These are phyloP conservation scores for Trichomonascaceae sp. DNA, from an alignment of 1,139 yeast species.

Conservation along the genomic window DNA sequence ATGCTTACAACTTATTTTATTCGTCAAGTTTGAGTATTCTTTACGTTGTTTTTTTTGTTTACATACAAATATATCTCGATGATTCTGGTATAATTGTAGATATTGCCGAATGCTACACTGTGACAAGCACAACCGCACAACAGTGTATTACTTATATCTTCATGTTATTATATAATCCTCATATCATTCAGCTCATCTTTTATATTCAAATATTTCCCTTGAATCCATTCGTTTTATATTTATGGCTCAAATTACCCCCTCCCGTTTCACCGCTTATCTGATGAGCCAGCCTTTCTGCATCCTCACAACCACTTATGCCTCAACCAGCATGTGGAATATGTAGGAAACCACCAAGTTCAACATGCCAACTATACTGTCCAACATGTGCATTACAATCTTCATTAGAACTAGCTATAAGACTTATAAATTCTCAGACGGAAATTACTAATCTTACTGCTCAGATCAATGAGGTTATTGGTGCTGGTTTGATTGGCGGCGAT, in stretches of 20 bases:
- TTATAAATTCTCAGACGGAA: constrained; percentile 26
- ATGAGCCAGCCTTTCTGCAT: not conserved
- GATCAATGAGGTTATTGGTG: constrained; percentile 17
- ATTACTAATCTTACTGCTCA: constrained; percentile 20
- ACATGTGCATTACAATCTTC: constrained; percentile 26
- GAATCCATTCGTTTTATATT: no score
- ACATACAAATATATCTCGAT: not conserved
- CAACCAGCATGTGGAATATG: constrained; percentile 24
- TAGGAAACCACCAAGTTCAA: constrained; percentile 16
- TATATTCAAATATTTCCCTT: no score
- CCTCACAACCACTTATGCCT: constrained; percentile 3
- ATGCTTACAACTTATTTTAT: not conserved
- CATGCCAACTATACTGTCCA: constrained; percentile 24
- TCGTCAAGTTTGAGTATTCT: not conserved
- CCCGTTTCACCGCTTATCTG: not conserved
- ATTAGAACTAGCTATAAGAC: constrained; percentile 26
- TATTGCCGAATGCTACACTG: no score
- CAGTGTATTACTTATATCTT: not conserved
- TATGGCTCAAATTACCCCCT: not conserved
- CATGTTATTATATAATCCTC: not conserved
- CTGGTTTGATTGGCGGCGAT: constrained; percentile 4
- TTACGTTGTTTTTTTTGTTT: not conserved
- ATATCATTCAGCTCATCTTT: not conserved
- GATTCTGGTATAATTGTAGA: not conserved
- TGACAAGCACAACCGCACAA: no score